Base-by-base conservation (phyloP, 345 rosid genomes). In the Moricandia moricandioides region DNA sequence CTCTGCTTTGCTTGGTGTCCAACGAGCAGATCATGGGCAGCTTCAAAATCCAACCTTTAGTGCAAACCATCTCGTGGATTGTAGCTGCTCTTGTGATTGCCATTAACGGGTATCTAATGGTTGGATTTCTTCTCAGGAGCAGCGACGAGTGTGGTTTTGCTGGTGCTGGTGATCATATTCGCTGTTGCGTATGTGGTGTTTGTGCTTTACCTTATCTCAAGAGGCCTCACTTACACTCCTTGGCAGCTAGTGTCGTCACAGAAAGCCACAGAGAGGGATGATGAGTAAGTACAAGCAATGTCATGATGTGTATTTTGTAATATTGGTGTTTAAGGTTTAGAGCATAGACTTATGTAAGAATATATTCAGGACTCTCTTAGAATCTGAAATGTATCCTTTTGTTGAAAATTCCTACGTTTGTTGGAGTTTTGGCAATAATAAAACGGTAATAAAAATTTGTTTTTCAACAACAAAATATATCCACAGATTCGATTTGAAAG, bases 1-100 rank as follows among this genome's bases (percentile, higher is more conserved):
- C 98, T 21, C 98, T 94, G 30, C 89, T 94, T 40, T 88, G 81
- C 71, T 82, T 91, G 83, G 97, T 90, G 8, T 91, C 98, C 12
- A 88, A 90, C 78, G 97, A 91, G 84, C 85, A 78, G 49, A 81
- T 91, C 74, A 94, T 94, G 97, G 95, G 97, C 10, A 76, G 78
- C 68, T 94, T 94, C 84, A 88, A 83, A 75, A 89, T 95, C 29
- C 97, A 96, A 56, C 82, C 86, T 21, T 6, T 83, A 35, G 85
- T 92, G 7, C 88, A 92, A 89, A 78, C 81, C 3, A 70, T 85
- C 65, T 76, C 99, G 2, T 95, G 99, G 99, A 77, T 90, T 0
- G 99, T 95, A 65, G 96, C 97, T 43, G 87, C 49, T 3, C 80
- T 92, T 47, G 97, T 95, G 85, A 95, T 95, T 0, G 80, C 90